Evolutionary conservation across 2,329 filamentous ascomycete species (phyloP).

Genomic region (Sclerotinia glacialis): DNA sequence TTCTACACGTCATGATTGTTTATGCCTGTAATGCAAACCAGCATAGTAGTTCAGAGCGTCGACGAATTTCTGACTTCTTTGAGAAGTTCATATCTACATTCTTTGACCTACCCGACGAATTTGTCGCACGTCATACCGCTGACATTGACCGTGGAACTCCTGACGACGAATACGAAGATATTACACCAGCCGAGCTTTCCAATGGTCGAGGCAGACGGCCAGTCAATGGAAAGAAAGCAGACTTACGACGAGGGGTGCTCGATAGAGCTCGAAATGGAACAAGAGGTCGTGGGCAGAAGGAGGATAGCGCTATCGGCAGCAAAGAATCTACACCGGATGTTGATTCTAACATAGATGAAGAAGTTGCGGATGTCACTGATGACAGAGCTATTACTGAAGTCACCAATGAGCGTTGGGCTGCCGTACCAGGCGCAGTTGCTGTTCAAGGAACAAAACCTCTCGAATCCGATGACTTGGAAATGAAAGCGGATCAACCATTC

Average conservation of each 20-base stretch:
- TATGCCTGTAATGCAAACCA: conserved; percentile 67
- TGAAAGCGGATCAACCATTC: conserved; percentile 77
- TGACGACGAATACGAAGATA: conserved; percentile 69
- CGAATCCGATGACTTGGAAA: conserved; percentile 58
- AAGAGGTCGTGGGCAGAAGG: conserved; percentile 68
- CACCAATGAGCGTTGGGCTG: conserved; percentile 64
- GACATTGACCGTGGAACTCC: conserved; percentile 68
- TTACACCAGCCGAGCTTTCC: conserved; percentile 64
- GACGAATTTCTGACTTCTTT: conserved; percentile 71
- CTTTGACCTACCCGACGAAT: conserved; percentile 71
- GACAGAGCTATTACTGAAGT: conserved; percentile 60
- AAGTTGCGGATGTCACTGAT: conserved; percentile 61
- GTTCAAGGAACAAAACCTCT: conserved; percentile 51
- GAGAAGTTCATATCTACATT: conserved; percentile 73
- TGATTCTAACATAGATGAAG: conserved; percentile 73
- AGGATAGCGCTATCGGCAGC: conserved; percentile 76
- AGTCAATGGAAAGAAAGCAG: conserved; percentile 67
- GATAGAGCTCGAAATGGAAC: conserved; percentile 73
- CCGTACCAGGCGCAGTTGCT: conserved; percentile 55
- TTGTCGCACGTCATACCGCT: conserved; percentile 62
- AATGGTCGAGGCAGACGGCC: conserved; percentile 64
- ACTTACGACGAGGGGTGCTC: conserved; percentile 81
- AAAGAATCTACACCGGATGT: conserved; percentile 87
- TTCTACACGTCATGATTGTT: conserved; percentile 60
- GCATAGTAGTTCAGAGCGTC: conserved; percentile 69